Evolutionary conservation across 2,329 filamentous ascomycete genomes (phyloP).

Genomic region (Fusarium sp.): DNA sequence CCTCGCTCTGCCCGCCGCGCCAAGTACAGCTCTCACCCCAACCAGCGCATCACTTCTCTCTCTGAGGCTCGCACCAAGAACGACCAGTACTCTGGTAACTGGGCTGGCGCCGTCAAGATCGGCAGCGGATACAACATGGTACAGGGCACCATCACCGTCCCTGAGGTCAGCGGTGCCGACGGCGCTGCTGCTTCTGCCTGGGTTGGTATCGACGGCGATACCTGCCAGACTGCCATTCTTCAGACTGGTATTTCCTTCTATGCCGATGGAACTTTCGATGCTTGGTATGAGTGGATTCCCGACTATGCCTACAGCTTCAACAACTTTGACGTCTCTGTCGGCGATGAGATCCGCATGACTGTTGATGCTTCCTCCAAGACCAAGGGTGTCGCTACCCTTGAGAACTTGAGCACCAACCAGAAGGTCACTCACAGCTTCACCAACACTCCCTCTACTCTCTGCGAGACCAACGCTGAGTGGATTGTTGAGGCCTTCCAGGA

Average conservation of each 20-base stretch:
- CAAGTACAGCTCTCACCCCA: conserved; percentile 4
- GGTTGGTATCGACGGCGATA: conserved; percentile 60
- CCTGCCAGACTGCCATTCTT: conserved; percentile 51
- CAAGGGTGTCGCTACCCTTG: conserved; percentile 36
- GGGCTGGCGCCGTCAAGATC: conserved; percentile 3
- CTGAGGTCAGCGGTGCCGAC: background rate
- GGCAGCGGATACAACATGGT: conserved; percentile 6
- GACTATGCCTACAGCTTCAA: conserved; percentile 53
- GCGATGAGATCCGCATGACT: conserved; percentile 45
- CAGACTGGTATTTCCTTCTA: conserved; percentile 56
- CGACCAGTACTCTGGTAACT: conserved; percentile 8
- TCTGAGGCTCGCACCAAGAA: background rate
- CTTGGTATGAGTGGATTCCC: conserved; percentile 60
- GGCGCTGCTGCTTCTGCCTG: conserved; percentile 40
- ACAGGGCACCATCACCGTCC: conserved; percentile 12
- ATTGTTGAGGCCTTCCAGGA: conserved; percentile 62
- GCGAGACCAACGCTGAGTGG: conserved; percentile 69
- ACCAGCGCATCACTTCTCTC: background rate
- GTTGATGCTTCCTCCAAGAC: conserved; percentile 7
- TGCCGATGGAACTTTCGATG: conserved; percentile 49
- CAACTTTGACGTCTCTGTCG: conserved; percentile 44
- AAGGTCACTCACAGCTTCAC: conserved; percentile 61
- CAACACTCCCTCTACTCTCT: conserved; percentile 55
- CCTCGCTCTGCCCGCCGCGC: conserved; percentile 3
- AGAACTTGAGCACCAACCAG: conserved; percentile 63